phyloP scores from a whole-genome alignment of 2,329 filamentous ascomycete genomes.

The Colletotrichum noveboracense region DNA sequence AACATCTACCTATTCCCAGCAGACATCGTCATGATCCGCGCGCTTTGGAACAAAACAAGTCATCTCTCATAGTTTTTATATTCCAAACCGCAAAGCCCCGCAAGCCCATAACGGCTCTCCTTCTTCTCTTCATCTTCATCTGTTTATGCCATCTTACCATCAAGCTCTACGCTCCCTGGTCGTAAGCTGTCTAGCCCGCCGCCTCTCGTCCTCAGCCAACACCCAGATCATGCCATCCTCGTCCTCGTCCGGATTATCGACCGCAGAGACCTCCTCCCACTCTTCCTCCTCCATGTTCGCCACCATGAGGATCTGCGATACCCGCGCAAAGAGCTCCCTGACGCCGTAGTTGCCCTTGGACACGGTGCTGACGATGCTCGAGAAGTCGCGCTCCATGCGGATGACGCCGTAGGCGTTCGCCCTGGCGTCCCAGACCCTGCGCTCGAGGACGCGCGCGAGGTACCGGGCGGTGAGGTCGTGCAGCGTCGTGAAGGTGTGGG shows the following conservation, averaged over 20 bases:
- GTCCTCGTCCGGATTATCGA: constrained; percentile 36
- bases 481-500: constrained; percentile 76
- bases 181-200: constrained; percentile 70
- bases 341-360: constrained; percentile 77
- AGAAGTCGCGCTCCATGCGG: constrained; percentile 83
- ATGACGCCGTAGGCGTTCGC: constrained; percentile 84
- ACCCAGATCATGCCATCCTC: constrained; percentile 76
- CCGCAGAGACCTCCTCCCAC: constrained; percentile 75
- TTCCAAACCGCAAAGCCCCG: neutral
- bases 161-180: constrained; percentile 11
- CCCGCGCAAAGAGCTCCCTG: constrained; percentile 77
- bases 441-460: constrained; percentile 82
- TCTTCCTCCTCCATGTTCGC: constrained; percentile 97
- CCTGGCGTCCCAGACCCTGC: constrained; percentile 81
- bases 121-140: constrained; percentile 37
- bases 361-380: constrained; percentile 73
- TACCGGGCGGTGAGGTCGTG: constrained; percentile 76
- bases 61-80: constrained; percentile 15
- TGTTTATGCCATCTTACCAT: neutral
- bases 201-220: constrained; percentile 75
- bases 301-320: constrained; percentile 81
- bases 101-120: neutral
- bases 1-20: neutral
- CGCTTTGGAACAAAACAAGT: neutral
- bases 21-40: neutral